Conservation (phyloP, 495 filamentous ascomycete genomes). For the Neurospora africana region DNA sequence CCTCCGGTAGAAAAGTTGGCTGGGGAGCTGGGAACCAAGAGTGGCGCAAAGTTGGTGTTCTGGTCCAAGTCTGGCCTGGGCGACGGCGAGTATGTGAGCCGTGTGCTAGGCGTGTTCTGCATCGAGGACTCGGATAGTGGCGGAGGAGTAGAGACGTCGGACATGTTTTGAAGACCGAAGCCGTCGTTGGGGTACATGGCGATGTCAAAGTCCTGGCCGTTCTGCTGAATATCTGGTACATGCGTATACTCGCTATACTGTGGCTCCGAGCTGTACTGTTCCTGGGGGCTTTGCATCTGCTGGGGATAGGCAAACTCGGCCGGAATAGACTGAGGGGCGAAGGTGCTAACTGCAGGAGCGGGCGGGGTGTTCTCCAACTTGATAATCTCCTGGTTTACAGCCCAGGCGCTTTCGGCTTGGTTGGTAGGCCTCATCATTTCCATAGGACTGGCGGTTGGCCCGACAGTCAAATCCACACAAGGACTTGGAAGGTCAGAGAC, state of each 20-base stretch:
- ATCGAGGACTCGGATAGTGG: slow-evolving; percentile 30
- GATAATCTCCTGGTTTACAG: slow-evolving; percentile 28
- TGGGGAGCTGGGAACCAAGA: not conserved
- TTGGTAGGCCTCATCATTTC: slow-evolving; percentile 37
- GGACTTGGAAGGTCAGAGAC: slow-evolving; percentile 21
- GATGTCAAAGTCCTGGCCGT: slow-evolving; percentile 4
- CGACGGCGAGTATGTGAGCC: slow-evolving; percentile 29
- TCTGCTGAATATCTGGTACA: slow-evolving; percentile 12
- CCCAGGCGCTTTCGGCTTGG: slow-evolving; percentile 25
- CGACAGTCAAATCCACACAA: slow-evolving; percentile 6
- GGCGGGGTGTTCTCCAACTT: slow-evolving; percentile 31
- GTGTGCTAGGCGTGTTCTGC: slow-evolving; percentile 33
- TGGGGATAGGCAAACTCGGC: slow-evolving; percentile 8
- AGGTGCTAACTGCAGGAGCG: slow-evolving; percentile 3
- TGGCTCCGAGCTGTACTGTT: slow-evolving; percentile 11
- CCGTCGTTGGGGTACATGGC: not conserved
- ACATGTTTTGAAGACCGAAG: slow-evolving; percentile 3
- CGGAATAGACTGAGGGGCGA: not conserved
- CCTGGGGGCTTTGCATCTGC: slow-evolving; percentile 16
- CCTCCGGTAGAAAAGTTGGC: not conserved
- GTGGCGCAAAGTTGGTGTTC: not conserved
- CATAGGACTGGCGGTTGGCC: slow-evolving; percentile 29
- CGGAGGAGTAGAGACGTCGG: slow-evolving; percentile 31
- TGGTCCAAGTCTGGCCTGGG: slow-evolving; percentile 17
- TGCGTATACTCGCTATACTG: slow-evolving; percentile 3